A percentile compares a stretch with the other conserved stretches of the same genome.
These are phyloP conservation scores for Rhodotorula kratochvilovae DNA, from an alignment of 768 basidiomycete genomes.

Conservation along the genomic window DNA sequence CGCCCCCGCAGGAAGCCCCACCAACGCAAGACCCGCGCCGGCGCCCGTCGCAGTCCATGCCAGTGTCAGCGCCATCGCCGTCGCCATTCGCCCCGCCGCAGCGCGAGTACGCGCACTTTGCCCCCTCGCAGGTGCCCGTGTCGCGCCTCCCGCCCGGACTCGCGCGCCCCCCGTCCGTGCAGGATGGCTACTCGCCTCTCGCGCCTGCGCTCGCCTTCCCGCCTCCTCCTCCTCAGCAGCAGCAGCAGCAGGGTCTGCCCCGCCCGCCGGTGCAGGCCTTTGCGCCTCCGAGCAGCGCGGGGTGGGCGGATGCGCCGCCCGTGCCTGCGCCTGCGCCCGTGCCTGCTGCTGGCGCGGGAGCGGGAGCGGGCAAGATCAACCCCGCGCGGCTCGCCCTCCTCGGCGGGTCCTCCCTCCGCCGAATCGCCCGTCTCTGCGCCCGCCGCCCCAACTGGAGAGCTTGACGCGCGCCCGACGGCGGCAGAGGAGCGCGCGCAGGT, in stretches of 20 bases:
- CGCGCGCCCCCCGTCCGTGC: neutral
- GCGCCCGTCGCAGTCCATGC: neutral
- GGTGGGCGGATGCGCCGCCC: neutral
- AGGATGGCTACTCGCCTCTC: neutral
- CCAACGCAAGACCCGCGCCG: neutral
- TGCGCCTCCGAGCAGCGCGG: too few species aligned
- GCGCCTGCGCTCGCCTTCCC: neutral
- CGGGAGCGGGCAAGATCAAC: neutral
- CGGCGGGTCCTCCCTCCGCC: too few species aligned
- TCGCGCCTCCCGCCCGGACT: neutral
- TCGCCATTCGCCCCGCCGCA: too few species aligned
- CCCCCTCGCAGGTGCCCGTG: too few species aligned
- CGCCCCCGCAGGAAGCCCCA: neutral
- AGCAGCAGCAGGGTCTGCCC: too few species aligned
- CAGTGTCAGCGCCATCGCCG: too few species aligned
- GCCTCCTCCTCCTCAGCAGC: neutral
- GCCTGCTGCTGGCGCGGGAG: too few species aligned
- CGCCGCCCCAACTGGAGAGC: too few species aligned
- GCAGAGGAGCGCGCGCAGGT: neutral
- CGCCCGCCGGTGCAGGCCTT: too few species aligned
- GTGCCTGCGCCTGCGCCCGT: too few species aligned
- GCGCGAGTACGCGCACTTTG: too few species aligned
- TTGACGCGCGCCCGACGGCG: neutral
- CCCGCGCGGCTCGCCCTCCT: neutral
- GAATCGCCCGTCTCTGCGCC: too few species aligned